Percentiles rank a stretch among this genome's conserved stretches.
Conservation (phyloP, 306 rosid species). For the Pyrus betulifolia region DNA sequence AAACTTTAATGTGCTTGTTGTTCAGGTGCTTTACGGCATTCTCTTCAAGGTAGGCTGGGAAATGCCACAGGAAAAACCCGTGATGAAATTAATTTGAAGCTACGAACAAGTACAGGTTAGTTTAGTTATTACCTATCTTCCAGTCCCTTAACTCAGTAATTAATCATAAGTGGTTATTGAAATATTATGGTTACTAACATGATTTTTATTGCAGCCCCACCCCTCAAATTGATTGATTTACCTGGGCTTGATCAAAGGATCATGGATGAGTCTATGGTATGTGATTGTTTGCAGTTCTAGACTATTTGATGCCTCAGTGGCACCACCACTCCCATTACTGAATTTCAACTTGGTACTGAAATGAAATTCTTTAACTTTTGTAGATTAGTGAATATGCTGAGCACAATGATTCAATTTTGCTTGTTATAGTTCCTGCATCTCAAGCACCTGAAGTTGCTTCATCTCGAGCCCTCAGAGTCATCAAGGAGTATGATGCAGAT, state of each 20-base stretch:
- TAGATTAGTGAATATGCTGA: conserved; percentile 91
- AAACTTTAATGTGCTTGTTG: background rate
- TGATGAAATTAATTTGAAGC: conserved; percentile 84
- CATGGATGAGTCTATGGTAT: conserved; percentile 83
- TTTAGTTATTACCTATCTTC: conserved; percentile 11
- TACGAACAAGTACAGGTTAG: conserved; percentile 91
- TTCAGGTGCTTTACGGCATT: conserved; percentile 87
- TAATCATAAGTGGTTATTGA: background rate
- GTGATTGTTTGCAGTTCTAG: conserved; percentile 18
- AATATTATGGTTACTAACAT: background rate
- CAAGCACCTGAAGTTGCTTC: conserved; percentile 91
- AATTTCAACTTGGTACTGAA: background rate
- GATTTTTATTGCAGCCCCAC: conserved; percentile 58
- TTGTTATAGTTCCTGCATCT: conserved; percentile 79
- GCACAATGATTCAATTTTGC: conserved; percentile 86
- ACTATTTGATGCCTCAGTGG: background rate
- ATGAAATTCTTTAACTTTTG: conserved; percentile 16
- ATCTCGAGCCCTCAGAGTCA: conserved; percentile 69
- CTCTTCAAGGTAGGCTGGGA: conserved; percentile 88
- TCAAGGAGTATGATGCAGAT: conserved; percentile 84
- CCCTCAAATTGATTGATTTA: conserved; percentile 86
- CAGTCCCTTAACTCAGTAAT: background rate
- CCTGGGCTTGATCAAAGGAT: conserved; percentile 96
- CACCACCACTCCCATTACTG: background rate
- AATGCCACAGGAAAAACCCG: conserved; percentile 64